A percentile compares a stretch with the other conserved stretches of the same genome.
Conservation (phyloP, 805 yeast species). For the Metschnikowia santaceciliae region DNA sequence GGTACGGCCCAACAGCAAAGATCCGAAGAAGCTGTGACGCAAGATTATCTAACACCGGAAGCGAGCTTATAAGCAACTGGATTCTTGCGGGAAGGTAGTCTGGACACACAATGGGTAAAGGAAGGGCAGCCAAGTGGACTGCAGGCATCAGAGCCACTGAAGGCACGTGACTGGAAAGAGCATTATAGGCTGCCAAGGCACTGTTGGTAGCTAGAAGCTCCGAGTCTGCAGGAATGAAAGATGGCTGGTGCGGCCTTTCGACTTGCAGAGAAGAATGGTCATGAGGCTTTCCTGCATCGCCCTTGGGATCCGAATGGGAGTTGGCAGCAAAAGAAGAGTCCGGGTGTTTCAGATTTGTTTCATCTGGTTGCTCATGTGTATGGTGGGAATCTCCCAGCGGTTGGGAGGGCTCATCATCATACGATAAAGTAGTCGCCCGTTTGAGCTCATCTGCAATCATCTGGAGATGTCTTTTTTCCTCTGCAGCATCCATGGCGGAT, state of each 20-base stretch:
- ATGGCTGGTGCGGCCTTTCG: not conserved
- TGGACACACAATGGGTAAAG: constrained; percentile 55
- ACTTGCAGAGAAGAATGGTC: not conserved
- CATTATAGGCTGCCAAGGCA: constrained; percentile 41
- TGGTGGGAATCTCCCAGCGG: not conserved
- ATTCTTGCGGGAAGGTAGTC: constrained; percentile 55
- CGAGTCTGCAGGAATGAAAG: constrained; percentile 36
- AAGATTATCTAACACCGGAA: constrained; percentile 77
- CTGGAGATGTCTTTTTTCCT: constrained; percentile 25
- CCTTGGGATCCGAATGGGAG: not conserved
- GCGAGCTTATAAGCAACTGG: constrained; percentile 60
- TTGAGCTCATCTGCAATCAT: constrained; percentile 32
- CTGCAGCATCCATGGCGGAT: constrained; percentile 7
- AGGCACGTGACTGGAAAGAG: constrained; percentile 37
- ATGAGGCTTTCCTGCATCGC: not conserved
- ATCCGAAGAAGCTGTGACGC: constrained; percentile 75
- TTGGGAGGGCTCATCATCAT: not conserved
- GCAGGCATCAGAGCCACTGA: constrained; percentile 30
- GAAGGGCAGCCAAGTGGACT: constrained; percentile 59
- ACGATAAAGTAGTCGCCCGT: constrained; percentile 24
- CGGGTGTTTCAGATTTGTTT: not conserved
- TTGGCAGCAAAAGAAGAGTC: not conserved
- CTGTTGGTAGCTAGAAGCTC: constrained; percentile 38
- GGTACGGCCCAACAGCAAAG: constrained; percentile 70
- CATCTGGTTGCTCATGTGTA: not conserved